Conservation (phyloP, 2,329 filamentous ascomycete genomes). For the Aureobasidium sp. region DNA sequence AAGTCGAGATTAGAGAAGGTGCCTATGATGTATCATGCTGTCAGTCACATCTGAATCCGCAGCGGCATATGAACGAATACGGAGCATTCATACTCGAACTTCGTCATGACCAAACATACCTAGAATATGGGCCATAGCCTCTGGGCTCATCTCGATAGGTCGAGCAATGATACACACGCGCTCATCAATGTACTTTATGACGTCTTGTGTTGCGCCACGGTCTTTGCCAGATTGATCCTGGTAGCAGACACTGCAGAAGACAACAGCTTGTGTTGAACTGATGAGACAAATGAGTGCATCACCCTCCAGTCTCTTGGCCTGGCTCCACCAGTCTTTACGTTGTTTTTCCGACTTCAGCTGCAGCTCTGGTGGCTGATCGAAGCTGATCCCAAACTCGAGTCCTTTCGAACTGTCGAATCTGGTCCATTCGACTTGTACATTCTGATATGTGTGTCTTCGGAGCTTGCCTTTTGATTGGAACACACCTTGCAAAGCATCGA, state of each 20-base stretch:
- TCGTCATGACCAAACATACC: not conserved
- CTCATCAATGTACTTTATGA: not conserved
- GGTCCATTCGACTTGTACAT: constrained; percentile 28
- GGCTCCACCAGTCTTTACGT: constrained; percentile 46
- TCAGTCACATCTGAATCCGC: too few relatives aligned
- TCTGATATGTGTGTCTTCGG: constrained; percentile 30
- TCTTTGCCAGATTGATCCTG: not conserved
- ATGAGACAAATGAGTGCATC: constrained; percentile 48
- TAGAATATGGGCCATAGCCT: not conserved
- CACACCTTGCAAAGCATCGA: constrained; percentile 29
- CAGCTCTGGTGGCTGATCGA: constrained; percentile 38
- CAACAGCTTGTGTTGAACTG: constrained; percentile 26
- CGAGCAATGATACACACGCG: constrained; percentile 20
- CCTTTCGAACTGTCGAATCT: constrained; percentile 36
- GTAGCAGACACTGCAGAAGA: constrained; percentile 25
- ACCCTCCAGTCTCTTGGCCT: constrained; percentile 42
- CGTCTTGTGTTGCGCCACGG: not conserved
- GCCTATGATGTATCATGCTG: not conserved
- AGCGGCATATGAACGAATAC: too few relatives aligned
- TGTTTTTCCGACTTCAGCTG: constrained; percentile 20
- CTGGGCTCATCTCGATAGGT: not conserved
- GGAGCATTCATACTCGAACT: not conserved
- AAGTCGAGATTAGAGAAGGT: not conserved
- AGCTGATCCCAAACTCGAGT: constrained; percentile 40
- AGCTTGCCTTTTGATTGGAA: not conserved